Conservation (phyloP, 2,329 filamentous ascomycete genomes). For the Fusarium sambucinum region DNA sequence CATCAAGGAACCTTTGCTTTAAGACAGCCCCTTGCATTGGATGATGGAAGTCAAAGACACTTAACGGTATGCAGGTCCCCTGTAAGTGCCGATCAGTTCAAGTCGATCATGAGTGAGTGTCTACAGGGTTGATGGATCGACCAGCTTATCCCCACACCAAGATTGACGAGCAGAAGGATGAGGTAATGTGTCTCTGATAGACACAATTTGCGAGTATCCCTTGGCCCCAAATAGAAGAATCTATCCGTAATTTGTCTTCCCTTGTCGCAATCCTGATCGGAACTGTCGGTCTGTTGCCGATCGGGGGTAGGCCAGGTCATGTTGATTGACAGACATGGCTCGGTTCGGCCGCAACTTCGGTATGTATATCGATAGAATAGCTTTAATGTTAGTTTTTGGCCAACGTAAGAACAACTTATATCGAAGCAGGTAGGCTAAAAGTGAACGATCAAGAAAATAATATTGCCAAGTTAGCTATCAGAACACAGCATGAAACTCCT, state of each 20-base stretch:
- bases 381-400: neutral
- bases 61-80: neutral
- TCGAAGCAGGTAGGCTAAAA: neutral
- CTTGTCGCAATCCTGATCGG: neutral
- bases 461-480: conserved; percentile 47
- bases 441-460: conserved; percentile 45
- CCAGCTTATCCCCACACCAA: neutral
- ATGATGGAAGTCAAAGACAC: neutral
- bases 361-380: neutral
- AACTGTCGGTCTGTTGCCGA: neutral
- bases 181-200: neutral
- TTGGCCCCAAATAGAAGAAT: neutral
- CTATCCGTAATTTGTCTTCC: neutral
- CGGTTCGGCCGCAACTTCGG: neutral
- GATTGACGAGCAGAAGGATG: neutral
- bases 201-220: neutral
- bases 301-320: neutral
- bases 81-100: neutral
- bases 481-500: conserved; percentile 47
- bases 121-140: neutral
- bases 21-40: neutral
- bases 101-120: neutral
- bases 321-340: neutral
- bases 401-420: neutral
- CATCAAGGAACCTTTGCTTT: neutral